Evolutionary conservation across 148 eudicot genomes (phyloP).

Genomic region (Salicornia ramosissima): DNA sequence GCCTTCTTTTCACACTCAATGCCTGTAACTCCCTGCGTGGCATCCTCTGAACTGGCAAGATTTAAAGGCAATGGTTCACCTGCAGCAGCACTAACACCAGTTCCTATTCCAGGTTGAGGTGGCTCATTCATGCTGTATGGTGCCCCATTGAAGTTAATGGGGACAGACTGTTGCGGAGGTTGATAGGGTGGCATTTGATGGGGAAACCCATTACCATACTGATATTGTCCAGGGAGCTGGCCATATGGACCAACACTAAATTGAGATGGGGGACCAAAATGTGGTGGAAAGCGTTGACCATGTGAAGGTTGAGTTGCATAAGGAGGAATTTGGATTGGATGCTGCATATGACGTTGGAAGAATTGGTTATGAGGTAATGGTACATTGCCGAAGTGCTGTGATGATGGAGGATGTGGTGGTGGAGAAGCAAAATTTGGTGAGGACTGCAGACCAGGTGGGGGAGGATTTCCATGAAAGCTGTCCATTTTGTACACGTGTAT

Average conservation of each 20-base stretch:
- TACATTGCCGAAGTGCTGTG: constrained; percentile 38
- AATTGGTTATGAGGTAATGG: constrained; percentile 31
- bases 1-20: constrained; percentile 12
- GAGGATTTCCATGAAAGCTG: constrained; percentile 44
- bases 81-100: constrained; percentile 15
- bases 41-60: constrained; percentile 14
- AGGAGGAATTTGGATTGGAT: constrained; percentile 33
- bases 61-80: constrained; percentile 19
- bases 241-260: constrained; percentile 30
- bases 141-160: constrained; percentile 17
- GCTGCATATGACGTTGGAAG: constrained; percentile 29
- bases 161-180: constrained; percentile 28
- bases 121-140: constrained; percentile 21
- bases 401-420: constrained; percentile 19
- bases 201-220: constrained; percentile 28
- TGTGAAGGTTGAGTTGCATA: constrained; percentile 27
- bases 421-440: constrained; percentile 24
- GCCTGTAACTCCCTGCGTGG: constrained; percentile 12
- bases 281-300: constrained; percentile 31
- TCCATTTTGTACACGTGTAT: constrained; percentile 34
- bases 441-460: constrained; percentile 72
- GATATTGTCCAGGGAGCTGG: constrained; percentile 35
- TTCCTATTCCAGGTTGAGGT: constrained; percentile 24
- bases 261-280: constrained; percentile 31
- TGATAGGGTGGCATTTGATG: constrained; percentile 31